A percentile compares a stretch with the other conserved stretches of the same genome.
Conservation (phyloP, 2,329 filamentous ascomycete genomes). For the Beauveria sp. region DNA sequence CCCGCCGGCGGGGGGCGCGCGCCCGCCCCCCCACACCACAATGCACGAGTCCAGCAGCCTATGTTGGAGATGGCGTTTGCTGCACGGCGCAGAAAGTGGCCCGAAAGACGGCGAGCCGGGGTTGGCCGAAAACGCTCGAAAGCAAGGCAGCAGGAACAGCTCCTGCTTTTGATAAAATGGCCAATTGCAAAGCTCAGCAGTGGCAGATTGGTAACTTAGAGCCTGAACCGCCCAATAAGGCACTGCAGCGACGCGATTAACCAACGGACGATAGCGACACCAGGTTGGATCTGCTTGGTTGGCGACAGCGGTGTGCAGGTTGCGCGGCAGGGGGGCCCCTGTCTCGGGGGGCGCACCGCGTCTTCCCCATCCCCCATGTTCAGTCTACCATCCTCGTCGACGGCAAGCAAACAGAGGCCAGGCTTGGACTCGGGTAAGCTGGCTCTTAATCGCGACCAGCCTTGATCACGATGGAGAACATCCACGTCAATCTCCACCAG, state of each 20-base stretch:
- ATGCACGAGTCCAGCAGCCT: slow-evolving; percentile 4
- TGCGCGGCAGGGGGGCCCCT: neutral
- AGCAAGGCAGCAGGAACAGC: slow-evolving; percentile 42
- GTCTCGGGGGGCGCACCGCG: slow-evolving; percentile 19
- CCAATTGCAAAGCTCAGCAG: slow-evolving; percentile 36
- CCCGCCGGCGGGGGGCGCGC: too few relatives aligned
- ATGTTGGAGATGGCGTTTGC: slow-evolving; percentile 14
- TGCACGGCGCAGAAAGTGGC: slow-evolving; percentile 6
- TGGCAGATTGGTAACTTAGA: slow-evolving; percentile 27
- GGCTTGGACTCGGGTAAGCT: slow-evolving; percentile 1
- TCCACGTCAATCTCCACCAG: slow-evolving; percentile 7
- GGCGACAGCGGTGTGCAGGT: slow-evolving; percentile 14
- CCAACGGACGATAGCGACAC: slow-evolving; percentile 10
- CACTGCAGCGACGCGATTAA: slow-evolving; percentile 39
- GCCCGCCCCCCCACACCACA: too few relatives aligned
- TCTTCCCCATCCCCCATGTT: slow-evolving; percentile 12
- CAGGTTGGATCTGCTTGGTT: slow-evolving; percentile 8
- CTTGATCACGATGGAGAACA: slow-evolving; percentile 9
- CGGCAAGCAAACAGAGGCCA: neutral
- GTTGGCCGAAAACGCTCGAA: slow-evolving; percentile 40
- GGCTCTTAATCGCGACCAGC: slow-evolving; percentile 2
- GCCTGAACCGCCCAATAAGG: slow-evolving; percentile 43
- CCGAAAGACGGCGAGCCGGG: slow-evolving; percentile 15
- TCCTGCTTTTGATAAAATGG: slow-evolving; percentile 40
- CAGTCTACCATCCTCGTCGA: neutral